A percentile compares a stretch with the other conserved stretches of the same genome.
phyloP scores from a whole-genome alignment of 2,329 filamentous ascomycete genomes.

The Neofusicoccum umdonicola region DNA sequence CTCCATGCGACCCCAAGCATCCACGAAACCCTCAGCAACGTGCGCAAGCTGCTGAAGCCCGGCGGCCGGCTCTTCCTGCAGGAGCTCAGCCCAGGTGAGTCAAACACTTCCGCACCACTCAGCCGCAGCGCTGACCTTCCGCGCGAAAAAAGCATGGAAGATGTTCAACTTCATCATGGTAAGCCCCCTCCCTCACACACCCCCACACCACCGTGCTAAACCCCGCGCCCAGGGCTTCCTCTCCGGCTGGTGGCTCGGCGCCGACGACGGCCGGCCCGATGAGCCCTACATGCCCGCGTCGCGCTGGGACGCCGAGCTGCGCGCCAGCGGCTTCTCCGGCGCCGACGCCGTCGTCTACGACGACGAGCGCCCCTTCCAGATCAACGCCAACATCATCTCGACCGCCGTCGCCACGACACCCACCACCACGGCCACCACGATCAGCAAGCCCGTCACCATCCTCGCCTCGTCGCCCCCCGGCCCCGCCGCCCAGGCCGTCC shows the following conservation, averaged over 20 bases:
- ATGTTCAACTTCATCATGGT: constrained; percentile 30
- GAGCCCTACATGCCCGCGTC: constrained; percentile 23
- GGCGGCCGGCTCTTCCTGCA: constrained; percentile 48
- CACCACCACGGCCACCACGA: no score
- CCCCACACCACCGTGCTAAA: not conserved
- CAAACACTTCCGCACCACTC: not conserved
- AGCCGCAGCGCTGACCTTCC: not conserved
- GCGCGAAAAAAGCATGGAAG: constrained; percentile 17
- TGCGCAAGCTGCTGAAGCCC: constrained; percentile 31
- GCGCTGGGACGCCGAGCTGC: constrained; percentile 34
- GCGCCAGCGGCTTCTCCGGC: constrained; percentile 33
- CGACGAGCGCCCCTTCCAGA: constrained; percentile 19
- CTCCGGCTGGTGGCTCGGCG: constrained; percentile 37
- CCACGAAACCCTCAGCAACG: constrained; percentile 24
- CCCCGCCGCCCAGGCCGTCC: not conserved
- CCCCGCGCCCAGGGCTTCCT: constrained; percentile 20
- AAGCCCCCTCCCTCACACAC: not conserved
- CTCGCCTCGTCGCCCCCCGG: not conserved
- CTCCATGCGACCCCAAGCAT: constrained; percentile 22
- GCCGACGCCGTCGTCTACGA: constrained; percentile 28
- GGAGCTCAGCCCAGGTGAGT: constrained; percentile 35
- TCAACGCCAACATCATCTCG: constrained; percentile 24
- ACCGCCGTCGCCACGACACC: not conserved
- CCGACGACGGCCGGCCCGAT: constrained; percentile 27
- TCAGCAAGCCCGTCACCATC: no score